phyloP scores from a whole-genome alignment of 768 basidiomycete species.

The Suillus weaverae region DNA sequence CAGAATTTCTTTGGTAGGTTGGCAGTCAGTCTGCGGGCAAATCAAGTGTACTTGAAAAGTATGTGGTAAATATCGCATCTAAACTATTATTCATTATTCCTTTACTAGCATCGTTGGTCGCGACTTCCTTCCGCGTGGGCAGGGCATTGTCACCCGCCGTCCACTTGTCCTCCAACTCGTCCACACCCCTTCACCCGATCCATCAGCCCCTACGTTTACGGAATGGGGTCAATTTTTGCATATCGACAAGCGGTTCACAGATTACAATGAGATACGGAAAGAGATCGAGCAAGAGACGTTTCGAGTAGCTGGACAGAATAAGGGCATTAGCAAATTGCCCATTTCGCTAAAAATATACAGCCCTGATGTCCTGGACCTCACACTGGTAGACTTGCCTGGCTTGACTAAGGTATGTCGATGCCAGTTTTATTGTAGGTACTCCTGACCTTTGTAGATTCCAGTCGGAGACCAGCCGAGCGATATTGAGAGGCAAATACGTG shows the following conservation, averaged over 20 bases:
- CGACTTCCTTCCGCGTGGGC: constrained; percentile 84
- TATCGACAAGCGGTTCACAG: constrained; percentile 94
- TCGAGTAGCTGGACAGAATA: constrained; percentile 97
- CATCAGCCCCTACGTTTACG: constrained; percentile 44
- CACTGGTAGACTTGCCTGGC: constrained; percentile 94
- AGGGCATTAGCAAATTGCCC: constrained; percentile 94
- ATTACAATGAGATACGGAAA: constrained; percentile 89
- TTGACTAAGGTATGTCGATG: constrained; percentile 77
- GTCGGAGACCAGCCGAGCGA: constrained; percentile 98
- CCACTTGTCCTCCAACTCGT: constrained; percentile 96
- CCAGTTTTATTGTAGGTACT: not conserved
- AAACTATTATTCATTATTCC: constrained; percentile 5
- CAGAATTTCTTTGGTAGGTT: constrained; percentile 51
- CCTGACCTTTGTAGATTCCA: constrained; percentile 60
- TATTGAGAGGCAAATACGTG: constrained; percentile 95
- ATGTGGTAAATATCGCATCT: constrained; percentile 33
- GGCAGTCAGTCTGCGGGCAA: constrained; percentile 97
- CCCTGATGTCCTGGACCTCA: constrained; percentile 92
- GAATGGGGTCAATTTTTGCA: constrained; percentile 99
- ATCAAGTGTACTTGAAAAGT: constrained; percentile 96
- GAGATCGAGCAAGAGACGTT: constrained; percentile 99
- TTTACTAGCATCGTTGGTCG: constrained; percentile 83
- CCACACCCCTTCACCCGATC: constrained; percentile 72
- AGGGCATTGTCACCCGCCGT: constrained; percentile 94
- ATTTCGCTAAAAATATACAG: constrained; percentile 96